These are phyloP conservation scores for Erysiphe pulchra DNA, from an alignment of 2,329 filamentous ascomycete species.

Conservation along the genomic window DNA sequence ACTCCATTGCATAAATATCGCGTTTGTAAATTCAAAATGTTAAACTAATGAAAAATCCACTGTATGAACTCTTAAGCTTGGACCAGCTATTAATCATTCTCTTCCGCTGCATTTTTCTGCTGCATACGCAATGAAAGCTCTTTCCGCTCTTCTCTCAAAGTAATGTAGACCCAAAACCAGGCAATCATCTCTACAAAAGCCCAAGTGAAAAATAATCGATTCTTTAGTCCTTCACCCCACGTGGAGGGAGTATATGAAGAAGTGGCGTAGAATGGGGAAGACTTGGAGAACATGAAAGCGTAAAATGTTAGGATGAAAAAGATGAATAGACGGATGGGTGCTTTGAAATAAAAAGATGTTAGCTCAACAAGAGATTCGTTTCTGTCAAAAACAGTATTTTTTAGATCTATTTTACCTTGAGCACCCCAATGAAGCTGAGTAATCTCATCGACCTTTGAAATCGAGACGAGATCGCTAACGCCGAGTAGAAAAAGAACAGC, in stretches of 20 bases:
- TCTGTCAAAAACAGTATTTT: not conserved
- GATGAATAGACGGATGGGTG: conserved; percentile 38
- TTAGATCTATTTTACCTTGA: conserved; percentile 25
- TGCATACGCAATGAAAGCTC: conserved; percentile 13
- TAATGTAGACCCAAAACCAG: conserved; percentile 72
- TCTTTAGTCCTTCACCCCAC: conserved; percentile 45
- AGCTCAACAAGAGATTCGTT: not conserved
- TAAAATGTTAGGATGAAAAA: conserved; percentile 37
- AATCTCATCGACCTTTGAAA: conserved; percentile 43
- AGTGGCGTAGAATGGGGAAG: conserved; percentile 22
- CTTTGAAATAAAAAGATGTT: conserved; percentile 6
- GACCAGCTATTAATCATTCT: conserved; percentile 6
- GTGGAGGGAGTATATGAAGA: conserved; percentile 18
- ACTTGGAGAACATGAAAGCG: conserved; percentile 31
- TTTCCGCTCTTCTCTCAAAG: conserved; percentile 35
- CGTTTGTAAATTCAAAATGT: no score
- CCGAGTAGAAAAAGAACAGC: conserved; percentile 36
- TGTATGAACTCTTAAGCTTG: no score
- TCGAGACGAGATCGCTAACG: conserved; percentile 35
- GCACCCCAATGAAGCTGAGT: conserved; percentile 34
- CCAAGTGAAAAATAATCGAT: conserved; percentile 63
- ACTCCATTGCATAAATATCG: no score
- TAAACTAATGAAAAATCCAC: no score
- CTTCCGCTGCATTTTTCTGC: conserved; percentile 14
- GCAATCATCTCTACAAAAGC: conserved; percentile 58